phyloP scores from a whole-genome alignment of 345 rosid genomes.

The Corchorus olitorius region DNA sequence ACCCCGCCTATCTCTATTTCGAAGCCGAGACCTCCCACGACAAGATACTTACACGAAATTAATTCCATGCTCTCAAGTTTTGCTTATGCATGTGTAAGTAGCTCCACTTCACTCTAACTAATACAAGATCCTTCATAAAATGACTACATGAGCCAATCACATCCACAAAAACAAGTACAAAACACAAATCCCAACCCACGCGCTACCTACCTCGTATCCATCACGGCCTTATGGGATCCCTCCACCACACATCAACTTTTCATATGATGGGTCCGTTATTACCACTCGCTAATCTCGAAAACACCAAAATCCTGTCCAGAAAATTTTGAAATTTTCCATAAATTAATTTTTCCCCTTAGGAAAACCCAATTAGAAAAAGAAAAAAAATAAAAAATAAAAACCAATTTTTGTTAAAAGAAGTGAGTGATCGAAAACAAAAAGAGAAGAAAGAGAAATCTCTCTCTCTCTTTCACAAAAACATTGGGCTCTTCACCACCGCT shows the following conservation, averaged over 20 bases:
- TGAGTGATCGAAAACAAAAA: neutral
- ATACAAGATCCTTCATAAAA: too few species aligned
- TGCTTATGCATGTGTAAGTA: too few species aligned
- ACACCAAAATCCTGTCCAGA: neutral
- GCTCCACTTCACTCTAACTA: too few species aligned
- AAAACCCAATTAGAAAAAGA: neutral
- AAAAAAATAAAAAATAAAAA: neutral
- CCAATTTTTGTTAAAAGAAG: slow-evolving; percentile 4
- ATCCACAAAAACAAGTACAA: neutral
- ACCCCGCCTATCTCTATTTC: too few species aligned
- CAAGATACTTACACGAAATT: too few species aligned
- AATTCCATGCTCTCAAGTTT: too few species aligned
- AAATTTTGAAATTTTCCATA: neutral
- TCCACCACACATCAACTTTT: neutral
- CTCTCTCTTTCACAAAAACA: slow-evolving; percentile 7
- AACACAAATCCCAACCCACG: neutral
- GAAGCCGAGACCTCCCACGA: too few species aligned
- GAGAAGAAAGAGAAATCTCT: neutral
- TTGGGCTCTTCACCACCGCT: slow-evolving; percentile 33
- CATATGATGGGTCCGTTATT: neutral
- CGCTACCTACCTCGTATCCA: neutral
- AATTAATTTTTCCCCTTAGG: neutral
- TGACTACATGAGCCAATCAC: neutral
- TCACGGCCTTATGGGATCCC: neutral
- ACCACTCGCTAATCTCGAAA: neutral